Percentiles rank a stretch among this genome's conserved stretches.
These are phyloP conservation scores for Xylaria sp. DNA, from an alignment of 2,329 filamentous ascomycete species.

Conservation along the genomic window DNA sequence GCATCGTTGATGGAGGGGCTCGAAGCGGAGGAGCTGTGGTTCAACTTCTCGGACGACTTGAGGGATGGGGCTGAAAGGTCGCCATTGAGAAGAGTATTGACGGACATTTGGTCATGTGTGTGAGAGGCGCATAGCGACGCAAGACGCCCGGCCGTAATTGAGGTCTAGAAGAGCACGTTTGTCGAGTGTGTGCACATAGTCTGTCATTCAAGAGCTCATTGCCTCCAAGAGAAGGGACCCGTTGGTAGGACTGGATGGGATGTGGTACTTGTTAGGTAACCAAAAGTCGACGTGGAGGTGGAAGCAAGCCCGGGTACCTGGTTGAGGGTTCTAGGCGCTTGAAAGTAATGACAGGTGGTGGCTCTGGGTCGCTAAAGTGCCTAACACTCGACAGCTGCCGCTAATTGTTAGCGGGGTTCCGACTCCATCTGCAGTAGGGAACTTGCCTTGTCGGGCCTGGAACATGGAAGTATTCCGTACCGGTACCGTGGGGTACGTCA, in stretches of 20 bases:
- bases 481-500: not conserved
- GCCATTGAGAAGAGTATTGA: conserved; percentile 33
- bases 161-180: conserved; percentile 12
- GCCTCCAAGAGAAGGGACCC: not conserved
- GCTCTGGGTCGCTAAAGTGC: not conserved
- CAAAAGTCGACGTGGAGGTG: not conserved
- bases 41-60: conserved; percentile 27
- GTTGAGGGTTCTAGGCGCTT: not conserved
- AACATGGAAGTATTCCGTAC: not conserved
- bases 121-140: conserved; percentile 32
- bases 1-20: conserved; percentile 57
- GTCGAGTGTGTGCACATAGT: conserved; percentile 4
- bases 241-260: not conserved
- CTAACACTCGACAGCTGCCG: not conserved
- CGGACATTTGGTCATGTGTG: conserved; percentile 33
- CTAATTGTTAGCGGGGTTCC: conserved; percentile 2
- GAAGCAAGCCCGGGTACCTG: not conserved
- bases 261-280: not conserved
- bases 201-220: not conserved
- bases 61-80: conserved; percentile 28
- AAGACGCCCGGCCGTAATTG: conserved; percentile 23
- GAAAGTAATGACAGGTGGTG: not conserved
- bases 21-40: conserved; percentile 16
- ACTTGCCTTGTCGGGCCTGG: no score
- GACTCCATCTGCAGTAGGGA: no score